These are phyloP conservation scores for Ilex paraguariensis DNA, from an alignment of 305 asterid genomes.

Conservation along the genomic window DNA sequence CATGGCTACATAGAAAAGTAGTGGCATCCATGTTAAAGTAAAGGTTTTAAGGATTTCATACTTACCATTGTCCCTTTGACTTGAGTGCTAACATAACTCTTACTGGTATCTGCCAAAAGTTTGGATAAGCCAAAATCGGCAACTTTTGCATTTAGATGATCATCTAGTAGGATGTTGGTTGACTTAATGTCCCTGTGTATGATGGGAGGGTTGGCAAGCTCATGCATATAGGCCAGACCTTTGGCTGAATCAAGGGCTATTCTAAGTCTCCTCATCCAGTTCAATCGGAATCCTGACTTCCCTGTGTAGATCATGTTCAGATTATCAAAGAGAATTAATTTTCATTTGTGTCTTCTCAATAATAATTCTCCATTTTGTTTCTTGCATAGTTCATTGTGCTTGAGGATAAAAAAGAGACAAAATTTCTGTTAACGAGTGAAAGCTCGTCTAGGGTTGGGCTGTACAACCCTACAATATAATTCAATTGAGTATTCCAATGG, in stretches of 20 bases:
- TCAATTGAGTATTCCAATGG: no score
- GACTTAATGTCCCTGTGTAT: conserved; percentile 85
- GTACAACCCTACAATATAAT: no score
- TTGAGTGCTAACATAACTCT: conserved; percentile 80
- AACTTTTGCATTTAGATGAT: conserved; percentile 63
- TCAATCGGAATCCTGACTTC: conserved; percentile 47
- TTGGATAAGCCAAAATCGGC: conserved; percentile 90
- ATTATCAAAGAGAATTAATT: no score
- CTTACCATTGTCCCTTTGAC: conserved; percentile 92
- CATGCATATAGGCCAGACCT: conserved; percentile 77
- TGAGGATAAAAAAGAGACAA: no score
- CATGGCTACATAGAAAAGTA: not conserved
- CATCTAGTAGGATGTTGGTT: conserved; percentile 69
- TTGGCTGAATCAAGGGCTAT: conserved; percentile 78
- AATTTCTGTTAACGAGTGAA: no score
- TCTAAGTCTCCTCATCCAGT: conserved; percentile 61
- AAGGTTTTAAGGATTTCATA: conserved; percentile 1
- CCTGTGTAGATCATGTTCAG: conserved; percentile 31
- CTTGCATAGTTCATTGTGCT: no score
- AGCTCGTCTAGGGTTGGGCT: no score
- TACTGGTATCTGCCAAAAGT: conserved; percentile 64
- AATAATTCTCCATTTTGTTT: no score
- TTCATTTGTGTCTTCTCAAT: no score
- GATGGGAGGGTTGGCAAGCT: conserved; percentile 87
- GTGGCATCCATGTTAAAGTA: not conserved